Base-by-base conservation (phyloP, 2,329 filamentous ascomycete species). In the Trichoderma sp. region DNA sequence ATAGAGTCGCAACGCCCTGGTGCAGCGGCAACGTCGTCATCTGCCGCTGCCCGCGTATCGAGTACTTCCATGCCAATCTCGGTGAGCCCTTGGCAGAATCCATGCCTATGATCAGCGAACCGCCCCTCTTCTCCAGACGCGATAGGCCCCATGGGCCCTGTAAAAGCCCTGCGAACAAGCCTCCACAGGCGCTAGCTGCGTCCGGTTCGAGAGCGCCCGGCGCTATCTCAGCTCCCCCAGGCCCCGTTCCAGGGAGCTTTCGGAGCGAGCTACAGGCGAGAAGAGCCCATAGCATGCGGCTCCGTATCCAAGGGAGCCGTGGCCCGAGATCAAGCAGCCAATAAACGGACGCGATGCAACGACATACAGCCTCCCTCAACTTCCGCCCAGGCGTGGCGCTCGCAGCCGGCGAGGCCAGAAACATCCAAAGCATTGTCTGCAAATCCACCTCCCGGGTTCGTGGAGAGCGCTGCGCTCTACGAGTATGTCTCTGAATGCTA, bases 141-240 rank as follows among this genome's bases (percentile, higher is more conserved):
- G 28, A 32, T 18, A 21, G 34, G n/a, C 46, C 59, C 59, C 32
- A 30, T 65, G 46, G 34, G 61, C 34, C 10, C 63, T 49, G 37
- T 46, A 66, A 49, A n/a, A 39, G 61, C 52, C 34, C 51, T 46
- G 61, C 46, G 51, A 61, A 64, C 34, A 64, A 54, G 14, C 60
- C 49, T 24, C 32, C 28, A 28, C 13, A 18, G 30, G 60, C 49
- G 60, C 49, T 54, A 54, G 32, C 32, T 43, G 11, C n/a, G 26
- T 43, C 39, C 21, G 26, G n/a, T n/a, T 10, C n/a, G n/a, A 26
- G 63, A 39, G 28, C 34, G 11, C 8, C 26, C n/a, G 39, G 63
- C 49, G 32, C 60, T 24, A 49, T 49, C 46, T 49, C n/a, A 24
- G 46, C 46, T 24, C 43, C 39, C 39, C 39, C 18, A 43, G 16